These are phyloP conservation scores for Penicillium samsonianum DNA, from an alignment of 495 filamentous ascomycete genomes.

Conservation along the genomic window DNA sequence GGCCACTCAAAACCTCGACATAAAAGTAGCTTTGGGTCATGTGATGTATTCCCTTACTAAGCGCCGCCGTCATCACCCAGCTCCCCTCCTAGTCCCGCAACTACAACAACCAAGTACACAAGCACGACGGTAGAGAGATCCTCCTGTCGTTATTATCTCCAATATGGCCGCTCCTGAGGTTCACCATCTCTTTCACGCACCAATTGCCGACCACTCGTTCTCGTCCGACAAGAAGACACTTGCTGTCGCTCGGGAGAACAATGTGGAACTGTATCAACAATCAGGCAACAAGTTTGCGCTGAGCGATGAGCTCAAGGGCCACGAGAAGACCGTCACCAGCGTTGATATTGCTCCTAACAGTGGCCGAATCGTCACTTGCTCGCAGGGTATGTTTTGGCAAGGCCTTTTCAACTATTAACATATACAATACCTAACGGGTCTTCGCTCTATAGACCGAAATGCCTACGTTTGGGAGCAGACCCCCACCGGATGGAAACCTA, in stretches of 20 bases:
- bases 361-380: constrained; percentile 95
- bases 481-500: constrained; percentile 90
- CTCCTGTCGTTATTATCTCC: constrained; percentile 74
- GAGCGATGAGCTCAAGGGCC: constrained; percentile 89
- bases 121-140: constrained; percentile 95
- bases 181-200: constrained; percentile 94
- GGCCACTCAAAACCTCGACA: constrained; percentile 17
- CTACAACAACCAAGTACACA: constrained; percentile 9
- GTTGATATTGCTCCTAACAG: constrained; percentile 91
- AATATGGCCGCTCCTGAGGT: constrained; percentile 84
- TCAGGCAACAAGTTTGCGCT: constrained; percentile 76
- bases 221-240: constrained; percentile 86
- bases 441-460: constrained; percentile 75
- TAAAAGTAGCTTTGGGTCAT: constrained; percentile 22
- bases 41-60: constrained; percentile 31
- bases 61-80: constrained; percentile 28
- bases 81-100: constrained; percentile 14
- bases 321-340: constrained; percentile 94
- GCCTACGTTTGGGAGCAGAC: constrained; percentile 97
- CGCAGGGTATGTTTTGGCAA: constrained; percentile 65
- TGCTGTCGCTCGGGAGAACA: constrained; percentile 87
- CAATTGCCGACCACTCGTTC: constrained; percentile 97
- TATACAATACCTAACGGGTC: background rate
- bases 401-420: background rate
- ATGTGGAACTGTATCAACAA: constrained; percentile 82